Evolutionary conservation across 371 early-diverging fungal species (phyloP).

Genomic region (Rhizopus delemar): DNA sequence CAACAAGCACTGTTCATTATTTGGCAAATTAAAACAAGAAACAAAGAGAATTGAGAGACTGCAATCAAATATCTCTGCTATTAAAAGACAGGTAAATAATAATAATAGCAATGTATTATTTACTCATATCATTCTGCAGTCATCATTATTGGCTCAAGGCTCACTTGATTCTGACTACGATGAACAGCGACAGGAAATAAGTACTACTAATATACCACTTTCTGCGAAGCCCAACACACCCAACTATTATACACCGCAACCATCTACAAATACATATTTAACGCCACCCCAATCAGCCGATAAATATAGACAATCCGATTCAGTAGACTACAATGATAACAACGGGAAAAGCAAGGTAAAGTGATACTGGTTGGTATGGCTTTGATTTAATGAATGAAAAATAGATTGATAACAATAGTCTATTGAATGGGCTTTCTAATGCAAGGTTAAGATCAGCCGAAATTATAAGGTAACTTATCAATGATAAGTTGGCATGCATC

Average conservation of each 20-base stretch:
- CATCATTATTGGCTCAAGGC: slow-evolving; percentile 18
- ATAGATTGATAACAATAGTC: not conserved
- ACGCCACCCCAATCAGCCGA: slow-evolving; percentile 14
- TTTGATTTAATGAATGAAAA: not conserved
- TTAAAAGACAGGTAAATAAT: slow-evolving; percentile 23
- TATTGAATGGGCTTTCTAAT: slow-evolving; percentile 13
- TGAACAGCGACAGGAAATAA: not conserved
- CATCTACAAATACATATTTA: not conserved
- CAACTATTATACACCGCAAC: not conserved
- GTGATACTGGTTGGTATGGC: slow-evolving; percentile 3
- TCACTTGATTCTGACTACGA: not conserved
- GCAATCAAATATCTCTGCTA: slow-evolving; percentile 8
- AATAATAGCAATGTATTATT: not conserved
- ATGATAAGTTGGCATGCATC: not conserved
- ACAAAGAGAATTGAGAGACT: slow-evolving; percentile 19
- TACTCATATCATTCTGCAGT: slow-evolving; percentile 1
- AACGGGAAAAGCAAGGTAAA: not conserved
- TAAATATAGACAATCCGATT: not conserved
- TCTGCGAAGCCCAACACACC: no score
- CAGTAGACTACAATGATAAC: no score
- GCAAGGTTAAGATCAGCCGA: slow-evolving; percentile 23
- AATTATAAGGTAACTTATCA: slow-evolving; percentile 19
- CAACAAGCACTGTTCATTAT: not conserved
- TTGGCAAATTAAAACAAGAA: slow-evolving; percentile 13
- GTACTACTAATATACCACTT: not conserved